Conservation (phyloP, 495 filamentous ascomycete species). For the Trichoderma reesei region DNA sequence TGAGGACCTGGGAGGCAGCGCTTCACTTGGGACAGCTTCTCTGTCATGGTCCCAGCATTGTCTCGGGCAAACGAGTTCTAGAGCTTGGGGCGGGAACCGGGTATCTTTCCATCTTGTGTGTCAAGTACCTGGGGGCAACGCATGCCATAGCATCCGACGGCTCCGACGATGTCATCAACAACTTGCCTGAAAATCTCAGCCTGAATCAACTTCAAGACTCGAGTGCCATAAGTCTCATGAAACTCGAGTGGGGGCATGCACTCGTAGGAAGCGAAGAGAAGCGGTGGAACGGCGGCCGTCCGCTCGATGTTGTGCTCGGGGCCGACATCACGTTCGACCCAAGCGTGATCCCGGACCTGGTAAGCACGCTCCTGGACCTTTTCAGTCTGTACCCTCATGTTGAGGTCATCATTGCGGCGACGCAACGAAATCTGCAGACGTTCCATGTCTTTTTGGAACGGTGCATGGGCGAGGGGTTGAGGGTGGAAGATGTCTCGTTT, state of each 20-base stretch:
- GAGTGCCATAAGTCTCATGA: conserved; percentile 32
- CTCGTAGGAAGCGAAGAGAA: conserved; percentile 35
- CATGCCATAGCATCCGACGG: conserved; percentile 72
- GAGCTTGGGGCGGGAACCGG: conserved; percentile 88
- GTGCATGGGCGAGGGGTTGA: conserved; percentile 25
- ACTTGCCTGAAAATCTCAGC: conserved; percentile 55
- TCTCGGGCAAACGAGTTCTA: conserved; percentile 55
- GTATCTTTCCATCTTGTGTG: conserved; percentile 72
- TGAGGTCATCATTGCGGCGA: conserved; percentile 36
- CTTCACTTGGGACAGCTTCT: conserved; percentile 76
- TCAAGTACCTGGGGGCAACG: conserved; percentile 55
- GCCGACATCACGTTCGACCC: conserved; percentile 45
- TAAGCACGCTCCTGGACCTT: conserved; percentile 36
- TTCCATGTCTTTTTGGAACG: conserved; percentile 32
- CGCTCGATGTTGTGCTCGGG: conserved; percentile 38
- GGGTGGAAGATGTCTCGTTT: conserved; percentile 26
- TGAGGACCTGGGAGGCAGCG: conserved; percentile 89
- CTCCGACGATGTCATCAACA: conserved; percentile 59
- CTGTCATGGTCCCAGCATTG: conserved; percentile 22
- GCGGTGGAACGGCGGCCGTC: conserved; percentile 32
- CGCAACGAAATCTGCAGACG: conserved; percentile 37
- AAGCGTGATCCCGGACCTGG: conserved; percentile 32
- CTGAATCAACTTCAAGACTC: conserved; percentile 51
- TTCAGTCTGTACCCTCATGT: conserved; percentile 25
- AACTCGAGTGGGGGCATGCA: conserved; percentile 53